Conservation (phyloP, 2,329 filamentous ascomycete species). For the Ophiocordyceps unilateralis region DNA sequence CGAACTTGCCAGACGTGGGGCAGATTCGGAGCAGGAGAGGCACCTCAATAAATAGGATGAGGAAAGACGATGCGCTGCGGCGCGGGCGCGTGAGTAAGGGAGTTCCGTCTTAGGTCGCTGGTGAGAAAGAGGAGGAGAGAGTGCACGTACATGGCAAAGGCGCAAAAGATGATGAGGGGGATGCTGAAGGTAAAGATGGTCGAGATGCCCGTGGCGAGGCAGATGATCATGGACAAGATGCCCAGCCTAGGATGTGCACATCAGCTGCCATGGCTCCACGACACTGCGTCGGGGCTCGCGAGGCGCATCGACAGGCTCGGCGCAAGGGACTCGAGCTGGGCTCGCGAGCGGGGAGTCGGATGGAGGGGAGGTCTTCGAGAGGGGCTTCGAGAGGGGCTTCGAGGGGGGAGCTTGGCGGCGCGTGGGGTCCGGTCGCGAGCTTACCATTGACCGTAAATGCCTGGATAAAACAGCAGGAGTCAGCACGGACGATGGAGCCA, state of each 20-base stretch:
- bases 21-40: constrained; percentile 94
- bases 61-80: constrained; percentile 47
- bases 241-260: constrained; percentile 34
- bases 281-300: background rate
- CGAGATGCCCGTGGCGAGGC: constrained; percentile 51
- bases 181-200: constrained; percentile 42
- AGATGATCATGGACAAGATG: constrained; percentile 53
- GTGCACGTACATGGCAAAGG: constrained; percentile 33
- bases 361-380: background rate
- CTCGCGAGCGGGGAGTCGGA: no score
- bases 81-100: background rate
- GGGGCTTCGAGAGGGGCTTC: no score
- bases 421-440: constrained; percentile 9
- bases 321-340: background rate
- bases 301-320: background rate
- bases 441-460: constrained; percentile 65
- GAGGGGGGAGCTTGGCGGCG: background rate
- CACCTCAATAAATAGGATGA: constrained; percentile 77
- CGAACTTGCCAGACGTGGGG: constrained; percentile 81
- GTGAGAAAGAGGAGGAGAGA: background rate
- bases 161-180: constrained; percentile 32
- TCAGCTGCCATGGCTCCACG: background rate
- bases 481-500: background rate
- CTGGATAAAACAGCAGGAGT: constrained; percentile 16
- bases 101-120: background rate